Base-by-base conservation (phyloP, 495 filamentous ascomycete genomes). In the Chaetomidium leptoderma region DNA sequence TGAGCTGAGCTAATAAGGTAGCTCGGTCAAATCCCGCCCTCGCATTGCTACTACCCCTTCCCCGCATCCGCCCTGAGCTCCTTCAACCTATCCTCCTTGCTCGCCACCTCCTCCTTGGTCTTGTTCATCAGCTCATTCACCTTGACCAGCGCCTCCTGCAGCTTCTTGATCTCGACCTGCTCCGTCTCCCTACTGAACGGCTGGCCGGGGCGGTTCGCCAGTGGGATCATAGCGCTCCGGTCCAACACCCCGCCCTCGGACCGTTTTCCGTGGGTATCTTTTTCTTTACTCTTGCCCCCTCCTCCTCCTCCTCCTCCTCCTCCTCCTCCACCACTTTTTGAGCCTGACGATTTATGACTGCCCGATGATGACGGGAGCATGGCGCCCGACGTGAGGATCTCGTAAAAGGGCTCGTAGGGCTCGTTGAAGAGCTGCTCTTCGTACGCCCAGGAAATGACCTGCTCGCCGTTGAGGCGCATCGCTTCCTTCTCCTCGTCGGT, bases 361-460 rank as follows among this genome's bases (percentile, higher is more conserved):
- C 2, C 6, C 19, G 66, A 50, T n/a, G 64, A 53, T 35, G 71
- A 59, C 40, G 70, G 64, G 36, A 72, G 72, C 27, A 71, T 58
- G 19, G 79, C 73, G 24, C 86, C 86, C 1, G 83, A 83, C 2
- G 86, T 92, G 47, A 97, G 75, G 10, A 90, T 69, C 26, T 93
- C 88, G 69, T 88, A 92, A 69, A 96, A 93, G 35, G 85, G 82
- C 66, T 95, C 91, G 59, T 90, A 88, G 0, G 93, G 93, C 76
- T 97, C 93, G 71, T 95, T 96, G 78, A 98, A 98, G 32, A 96
- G 79, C 40, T 96, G 83, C 67, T 95, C 90, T 70, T 98, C 93
- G 65, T 95, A 90, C 29, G 81, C 80, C 77, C 91, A 90, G 48
- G 84, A 81, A 14, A 83, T 70, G 19, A 97, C 84, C 39, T 85